These are phyloP conservation scores for Pelargonium myrrhifolium DNA, from an alignment of 441 rosid genomes.

Conservation along the genomic window DNA sequence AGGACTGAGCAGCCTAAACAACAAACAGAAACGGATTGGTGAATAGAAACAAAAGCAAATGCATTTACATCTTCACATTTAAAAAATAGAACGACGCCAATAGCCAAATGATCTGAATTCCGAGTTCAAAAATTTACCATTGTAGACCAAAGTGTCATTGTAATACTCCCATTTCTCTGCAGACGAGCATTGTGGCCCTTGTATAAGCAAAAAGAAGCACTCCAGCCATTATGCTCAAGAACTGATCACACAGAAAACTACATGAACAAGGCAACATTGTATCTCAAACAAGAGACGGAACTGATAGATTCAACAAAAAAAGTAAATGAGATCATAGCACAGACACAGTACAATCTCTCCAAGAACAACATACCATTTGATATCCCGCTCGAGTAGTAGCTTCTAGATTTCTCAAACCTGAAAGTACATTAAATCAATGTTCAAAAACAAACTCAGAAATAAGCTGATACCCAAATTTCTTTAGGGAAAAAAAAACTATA, in stretches of 20 bases:
- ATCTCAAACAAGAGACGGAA: background rate
- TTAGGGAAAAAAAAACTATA: background rate
- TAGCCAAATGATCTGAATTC: conserved; percentile 2
- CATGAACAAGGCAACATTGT: conserved; percentile 8
- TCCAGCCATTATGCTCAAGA: conserved; percentile 27
- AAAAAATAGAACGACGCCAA: background rate
- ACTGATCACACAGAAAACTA: conserved; percentile 31
- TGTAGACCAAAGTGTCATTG: conserved; percentile 30
- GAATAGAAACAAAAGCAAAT: conserved; percentile 9
- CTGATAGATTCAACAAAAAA: background rate
- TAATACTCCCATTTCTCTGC: conserved; percentile 29
- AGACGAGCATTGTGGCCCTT: conserved; percentile 32
- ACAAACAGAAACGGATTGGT: background rate
- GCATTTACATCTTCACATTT: conserved; percentile 10
- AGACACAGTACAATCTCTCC: background rate
- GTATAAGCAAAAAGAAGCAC: conserved; percentile 31
- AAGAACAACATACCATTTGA: conserved; percentile 36
- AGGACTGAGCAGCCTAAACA: conserved; percentile 44
- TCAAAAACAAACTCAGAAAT: conserved; percentile 3
- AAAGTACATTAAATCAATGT: conserved; percentile 10
- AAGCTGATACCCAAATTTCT: conserved; percentile 9
- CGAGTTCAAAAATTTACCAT: conserved; percentile 32
- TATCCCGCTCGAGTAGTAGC: conserved; percentile 27
- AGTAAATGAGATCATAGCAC: background rate
- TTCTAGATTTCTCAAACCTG: conserved; percentile 52